These are phyloP conservation scores for Colletotrichum simmondsii DNA, from an alignment of 2,329 filamentous ascomycete genomes.

Conservation along the genomic window DNA sequence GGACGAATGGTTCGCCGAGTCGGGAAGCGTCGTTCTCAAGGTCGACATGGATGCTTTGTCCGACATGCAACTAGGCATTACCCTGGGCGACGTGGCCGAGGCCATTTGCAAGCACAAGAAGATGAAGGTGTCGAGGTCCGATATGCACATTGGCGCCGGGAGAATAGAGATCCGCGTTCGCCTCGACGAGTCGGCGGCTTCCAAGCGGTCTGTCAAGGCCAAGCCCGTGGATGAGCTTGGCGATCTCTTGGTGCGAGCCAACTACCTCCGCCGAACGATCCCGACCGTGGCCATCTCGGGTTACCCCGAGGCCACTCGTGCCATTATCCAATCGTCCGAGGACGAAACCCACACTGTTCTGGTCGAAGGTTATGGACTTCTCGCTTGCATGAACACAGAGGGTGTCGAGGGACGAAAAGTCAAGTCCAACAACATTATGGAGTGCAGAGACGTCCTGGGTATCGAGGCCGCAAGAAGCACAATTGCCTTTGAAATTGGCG, in stretches of 20 bases:
- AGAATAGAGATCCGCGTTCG: conserved; percentile 80
- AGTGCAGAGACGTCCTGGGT: conserved; percentile 86
- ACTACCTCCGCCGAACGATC: conserved; percentile 84
- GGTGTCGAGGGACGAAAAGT: conserved; percentile 84
- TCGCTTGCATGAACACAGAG: conserved; percentile 90
- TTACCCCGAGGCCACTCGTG: conserved; percentile 85
- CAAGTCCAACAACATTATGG: conserved; percentile 89
- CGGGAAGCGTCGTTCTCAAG: conserved; percentile 81
- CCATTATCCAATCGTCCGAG: conserved; percentile 87
- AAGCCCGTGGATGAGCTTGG: conserved; percentile 56
- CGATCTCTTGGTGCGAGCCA: conserved; percentile 78
- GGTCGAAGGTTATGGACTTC: conserved; percentile 94
- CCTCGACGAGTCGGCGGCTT: conserved; percentile 61
- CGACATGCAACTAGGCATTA: conserved; percentile 84
- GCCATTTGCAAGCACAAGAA: conserved; percentile 86
- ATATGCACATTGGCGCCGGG: conserved; percentile 71
- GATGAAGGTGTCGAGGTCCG: conserved; percentile 76
- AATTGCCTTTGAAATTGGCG: conserved; percentile 87
- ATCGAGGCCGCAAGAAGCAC: conserved; percentile 94
- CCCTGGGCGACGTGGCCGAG: conserved; percentile 75
- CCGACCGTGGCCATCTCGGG: conserved; percentile 89
- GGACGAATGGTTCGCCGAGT: conserved; percentile 85
- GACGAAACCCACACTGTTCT: conserved; percentile 77
- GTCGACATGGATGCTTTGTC: conserved; percentile 84
- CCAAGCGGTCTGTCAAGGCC: conserved; percentile 58